These are phyloP conservation scores for Gnomoniopsis smithogilvyi DNA, from an alignment of 2,329 filamentous ascomycete genomes.

Conservation along the genomic window DNA sequence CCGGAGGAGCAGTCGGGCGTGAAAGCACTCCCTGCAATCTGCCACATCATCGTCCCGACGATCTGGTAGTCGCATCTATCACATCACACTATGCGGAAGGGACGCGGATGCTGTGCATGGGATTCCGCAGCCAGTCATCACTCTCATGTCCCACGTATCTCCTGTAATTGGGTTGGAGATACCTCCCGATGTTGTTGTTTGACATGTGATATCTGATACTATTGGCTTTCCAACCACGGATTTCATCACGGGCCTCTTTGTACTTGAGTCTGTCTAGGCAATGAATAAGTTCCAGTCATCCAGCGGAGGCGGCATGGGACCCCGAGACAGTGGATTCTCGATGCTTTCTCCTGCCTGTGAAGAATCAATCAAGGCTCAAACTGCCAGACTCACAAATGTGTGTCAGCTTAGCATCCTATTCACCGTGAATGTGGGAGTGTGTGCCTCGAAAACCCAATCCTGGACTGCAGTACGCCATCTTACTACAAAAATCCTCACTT, in stretches of 20 bases:
- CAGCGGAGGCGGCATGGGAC: neutral
- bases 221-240: neutral
- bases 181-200: conserved; percentile 1
- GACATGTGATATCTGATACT: neutral
- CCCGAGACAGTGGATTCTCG: conserved; percentile 3
- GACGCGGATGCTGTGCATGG: conserved; percentile 7
- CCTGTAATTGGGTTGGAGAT: neutral
- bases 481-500: conserved; percentile 7
- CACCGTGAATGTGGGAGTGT: conserved; percentile 1
- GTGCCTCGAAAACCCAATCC: neutral
- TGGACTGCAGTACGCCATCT: conserved; percentile 1
- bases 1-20: neutral
- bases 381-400: neutral
- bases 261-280: neutral
- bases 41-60: conserved; percentile 5
- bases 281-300: neutral
- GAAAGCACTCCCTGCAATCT: neutral
- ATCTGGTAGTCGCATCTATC: conserved; percentile 18
- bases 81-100: conserved; percentile 13
- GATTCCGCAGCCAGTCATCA: conserved; percentile 2
- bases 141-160: neutral
- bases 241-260: neutral
- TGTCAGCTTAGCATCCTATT: neutral
- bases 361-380: conserved; percentile 8
- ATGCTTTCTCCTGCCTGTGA: neutral